phyloP scores from a whole-genome alignment of 371 early-diverging fungal species.

The Zancudomyces culisetae region DNA sequence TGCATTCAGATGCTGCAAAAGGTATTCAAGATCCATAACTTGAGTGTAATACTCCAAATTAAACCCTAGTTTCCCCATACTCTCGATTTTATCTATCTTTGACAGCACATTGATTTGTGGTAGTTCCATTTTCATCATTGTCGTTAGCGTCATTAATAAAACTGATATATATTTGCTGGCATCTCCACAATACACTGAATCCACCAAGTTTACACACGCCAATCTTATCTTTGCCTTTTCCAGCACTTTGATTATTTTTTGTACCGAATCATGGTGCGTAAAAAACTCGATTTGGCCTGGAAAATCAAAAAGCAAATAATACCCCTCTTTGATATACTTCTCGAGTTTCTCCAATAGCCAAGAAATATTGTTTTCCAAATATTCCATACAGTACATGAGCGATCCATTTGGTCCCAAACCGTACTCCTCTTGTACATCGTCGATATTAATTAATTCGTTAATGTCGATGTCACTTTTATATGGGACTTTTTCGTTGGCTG shows the following conservation, averaged over 20 bases:
- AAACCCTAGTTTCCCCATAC: slow-evolving; percentile 54
- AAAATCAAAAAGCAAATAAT: slow-evolving; percentile 90
- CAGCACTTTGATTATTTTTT: slow-evolving; percentile 53
- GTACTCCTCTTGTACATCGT: slow-evolving; percentile 88
- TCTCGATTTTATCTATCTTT: slow-evolving; percentile 81
- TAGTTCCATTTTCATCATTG: slow-evolving; percentile 84
- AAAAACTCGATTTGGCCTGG: slow-evolving; percentile 99
- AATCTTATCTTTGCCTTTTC: slow-evolving; percentile 34
- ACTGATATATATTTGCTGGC: slow-evolving; percentile 84
- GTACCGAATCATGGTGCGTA: slow-evolving; percentile 78
- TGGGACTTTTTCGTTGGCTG: slow-evolving; percentile 79
- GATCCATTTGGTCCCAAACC: slow-evolving; percentile 98
- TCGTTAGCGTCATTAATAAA: slow-evolving; percentile 57
- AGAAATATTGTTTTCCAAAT: slow-evolving; percentile 76
- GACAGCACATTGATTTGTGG: slow-evolving; percentile 92
- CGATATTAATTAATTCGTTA: slow-evolving; percentile 79
- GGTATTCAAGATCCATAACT: slow-evolving; percentile 70
- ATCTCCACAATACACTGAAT: slow-evolving; percentile 85
- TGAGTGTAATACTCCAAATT: slow-evolving; percentile 85
- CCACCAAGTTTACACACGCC: slow-evolving; percentile 86
- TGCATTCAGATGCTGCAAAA: slow-evolving; percentile 46
- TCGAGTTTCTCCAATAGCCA: slow-evolving; percentile 57
- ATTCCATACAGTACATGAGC: slow-evolving; percentile 92
- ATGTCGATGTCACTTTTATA: slow-evolving; percentile 83
- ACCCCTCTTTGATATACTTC: slow-evolving; percentile 18